Evolutionary conservation across 2,329 filamentous ascomycete genomes (phyloP), one percentile per base, ranked within the genome.

Genomic region (Colletotrichum cuscutae): DNA sequence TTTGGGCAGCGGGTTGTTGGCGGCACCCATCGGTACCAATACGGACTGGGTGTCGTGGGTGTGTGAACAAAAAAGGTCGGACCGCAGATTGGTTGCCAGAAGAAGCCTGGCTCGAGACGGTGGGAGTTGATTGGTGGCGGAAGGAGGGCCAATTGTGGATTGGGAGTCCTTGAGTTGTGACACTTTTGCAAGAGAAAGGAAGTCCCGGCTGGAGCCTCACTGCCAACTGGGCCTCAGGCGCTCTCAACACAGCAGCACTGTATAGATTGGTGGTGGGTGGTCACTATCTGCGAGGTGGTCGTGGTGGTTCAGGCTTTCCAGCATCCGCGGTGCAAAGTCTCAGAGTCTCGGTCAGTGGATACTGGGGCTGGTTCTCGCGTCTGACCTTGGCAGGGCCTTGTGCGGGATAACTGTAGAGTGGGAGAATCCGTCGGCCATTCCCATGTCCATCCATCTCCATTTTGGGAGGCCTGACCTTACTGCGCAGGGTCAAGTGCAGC

Each of bases 1-100:
- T 68, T 68, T 28, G 64, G 69, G 24, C 37, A 28, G 30, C 54
- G 64, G n/a, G 26, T 54, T 68, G 61, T 54, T 65, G 68, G 46
- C n/a, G 68, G 49, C 28, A n/a, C 30, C 61, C 22, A 24, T 66
- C 46, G 28, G 53, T 35, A 65, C 26, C 52, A 24, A 56, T 54
- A 72, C 60, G 62, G 22, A 28, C n/a, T 57, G 60, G 61, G 56
- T 49, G 60, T 56, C 22, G 24, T 57, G 60, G 61, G 56, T 49
- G 60, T 56, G 52, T 19, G 26, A 57, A 19, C 66, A 71, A 53
- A 65, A 65, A 32, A 73, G 71, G 58, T 63, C 49, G 54, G 62
- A 70, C 62, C 68, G 71, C 68, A 73, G 68, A 72, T 73, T 73
- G 68, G 67, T 71, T 73, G 68, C 58, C 63, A 58, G 68, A 72